Percentiles rank a stretch among this genome's conserved stretches.
These are phyloP conservation scores for Panus rudis DNA, from an alignment of 768 basidiomycete genomes.

Conservation along the genomic window DNA sequence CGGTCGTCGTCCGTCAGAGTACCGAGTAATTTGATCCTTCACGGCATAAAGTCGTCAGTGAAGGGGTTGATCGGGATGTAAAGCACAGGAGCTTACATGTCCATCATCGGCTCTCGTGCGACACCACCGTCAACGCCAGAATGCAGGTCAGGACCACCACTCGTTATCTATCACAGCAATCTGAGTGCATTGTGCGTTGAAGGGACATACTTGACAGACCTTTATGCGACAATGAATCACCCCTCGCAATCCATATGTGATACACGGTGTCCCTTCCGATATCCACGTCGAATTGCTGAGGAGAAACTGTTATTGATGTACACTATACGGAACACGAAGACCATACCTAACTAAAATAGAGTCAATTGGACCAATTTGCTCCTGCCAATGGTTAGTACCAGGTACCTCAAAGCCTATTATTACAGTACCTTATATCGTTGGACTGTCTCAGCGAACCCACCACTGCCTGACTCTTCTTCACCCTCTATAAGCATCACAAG, in stretches of 20 bases:
- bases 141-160: conserved; percentile 74
- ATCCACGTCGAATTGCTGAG: conserved; percentile 95
- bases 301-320: background rate
- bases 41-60: background rate
- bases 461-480: conserved; percentile 93
- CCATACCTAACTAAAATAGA: conserved; percentile 78
- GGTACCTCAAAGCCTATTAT: background rate
- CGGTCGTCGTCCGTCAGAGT: conserved; percentile 54
- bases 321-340: background rate
- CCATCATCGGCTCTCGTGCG: conserved; percentile 83
- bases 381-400: conserved; percentile 34
- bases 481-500: conserved; percentile 91
- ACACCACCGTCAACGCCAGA: conserved; percentile 93
- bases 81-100: conserved; percentile 52
- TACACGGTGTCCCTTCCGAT: conserved; percentile 83
- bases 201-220: conserved; percentile 30
- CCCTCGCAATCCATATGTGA: conserved; percentile 92
- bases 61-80: background rate
- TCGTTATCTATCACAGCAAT: conserved; percentile 50
- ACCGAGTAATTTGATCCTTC: conserved; percentile 71
- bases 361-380: conserved; percentile 79
- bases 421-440: conserved; percentile 56
- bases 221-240: conserved; percentile 84
- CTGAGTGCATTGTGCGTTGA: background rate
- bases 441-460: conserved; percentile 78